Conservation (phyloP, 2,329 filamentous ascomycete species). For the Claviceps digitariae region DNA sequence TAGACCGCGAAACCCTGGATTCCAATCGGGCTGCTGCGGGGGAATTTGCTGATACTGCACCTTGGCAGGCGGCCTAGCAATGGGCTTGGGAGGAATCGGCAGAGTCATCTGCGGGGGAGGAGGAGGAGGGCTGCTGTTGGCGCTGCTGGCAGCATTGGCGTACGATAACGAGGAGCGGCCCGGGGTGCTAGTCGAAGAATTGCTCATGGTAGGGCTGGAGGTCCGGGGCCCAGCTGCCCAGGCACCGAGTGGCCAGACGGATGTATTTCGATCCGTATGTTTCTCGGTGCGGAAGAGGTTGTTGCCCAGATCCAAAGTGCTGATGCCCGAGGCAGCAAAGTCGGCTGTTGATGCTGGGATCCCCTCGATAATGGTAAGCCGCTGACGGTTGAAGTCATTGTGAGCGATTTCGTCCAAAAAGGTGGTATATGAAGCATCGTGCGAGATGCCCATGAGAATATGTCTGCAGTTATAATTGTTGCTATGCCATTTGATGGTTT, state of each 20-base stretch:
- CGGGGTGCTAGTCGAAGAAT: conserved; percentile 6
- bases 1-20: conserved; percentile 39
- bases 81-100: conserved; percentile 21
- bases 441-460: conserved; percentile 47
- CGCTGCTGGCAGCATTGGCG: conserved; percentile 25
- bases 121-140: conserved; percentile 21
- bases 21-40: conserved; percentile 29
- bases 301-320: conserved; percentile 30
- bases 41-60: conserved; percentile 12
- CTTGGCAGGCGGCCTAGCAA: conserved; percentile 3
- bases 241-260: conserved; percentile 9
- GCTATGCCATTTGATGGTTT: conserved; percentile 42
- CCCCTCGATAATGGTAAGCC: conserved; percentile 42
- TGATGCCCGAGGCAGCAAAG: conserved; percentile 31
- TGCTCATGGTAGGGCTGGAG: conserved; percentile 8
- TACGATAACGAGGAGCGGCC: conserved; percentile 19
- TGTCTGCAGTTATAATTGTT: conserved; percentile 48
- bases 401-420: conserved; percentile 42
- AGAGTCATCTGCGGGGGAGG: conserved; percentile 23
- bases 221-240: conserved; percentile 4
- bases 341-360: conserved; percentile 33
- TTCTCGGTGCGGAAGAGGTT: conserved; percentile 42
- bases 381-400: conserved; percentile 27
- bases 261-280: conserved; percentile 21
- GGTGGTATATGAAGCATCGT: conserved; percentile 46